Base-by-base conservation (phyloP, 805 yeast species). In the Yarrowia yakushimensis region DNA sequence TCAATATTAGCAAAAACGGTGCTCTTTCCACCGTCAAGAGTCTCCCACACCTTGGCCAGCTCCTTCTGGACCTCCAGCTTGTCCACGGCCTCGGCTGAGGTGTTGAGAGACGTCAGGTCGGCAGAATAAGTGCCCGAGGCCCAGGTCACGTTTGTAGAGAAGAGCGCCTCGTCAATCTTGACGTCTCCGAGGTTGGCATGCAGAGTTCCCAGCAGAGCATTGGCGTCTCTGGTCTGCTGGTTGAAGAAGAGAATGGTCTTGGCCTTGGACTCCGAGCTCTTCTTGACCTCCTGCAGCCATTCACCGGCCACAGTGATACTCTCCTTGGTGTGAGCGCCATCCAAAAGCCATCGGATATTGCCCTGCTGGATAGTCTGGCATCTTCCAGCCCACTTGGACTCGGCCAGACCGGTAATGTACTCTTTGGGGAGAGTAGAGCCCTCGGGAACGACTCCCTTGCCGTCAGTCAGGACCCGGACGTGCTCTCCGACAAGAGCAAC, bases 321-420 rank as follows among this genome's bases (percentile, higher is more conserved):
- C 69, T 94, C 99, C 48, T 81, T 76, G 0, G 99, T 94, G 69
- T 94, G 99, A 0, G 99, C 98, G 18, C 99, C 99, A 75, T 94
- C 99, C 15, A 93, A 75, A 66, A 76, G 85, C 96, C 97, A 94
- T n/a, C 81, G 82, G 17, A 86, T 74, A 15, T 76, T 74, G 25
- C 77, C 77, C 23, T 76, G 79, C 6, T 68, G 65, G 30, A 90
- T 73, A 1, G 84, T 79, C 75, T 96, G 97, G 69, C 98, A 93
- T 68, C 99, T 79, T 0, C 99, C 99, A n/a, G 94, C 94, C 97
- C 98, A 94, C 46, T 79, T 76, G 0, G 96, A 88, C 1, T 74
- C 64, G 59, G 79, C 83, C 37, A 93, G 77, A 2, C 97, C 97
- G 33, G 66, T 57, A 39, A 71, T 43, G 55, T 74, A 67, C 62